Evolutionary conservation across 148 eudicot genomes (phyloP), one percentile per base, ranked within the genome.

Genomic region (Arbutus unedo): DNA sequence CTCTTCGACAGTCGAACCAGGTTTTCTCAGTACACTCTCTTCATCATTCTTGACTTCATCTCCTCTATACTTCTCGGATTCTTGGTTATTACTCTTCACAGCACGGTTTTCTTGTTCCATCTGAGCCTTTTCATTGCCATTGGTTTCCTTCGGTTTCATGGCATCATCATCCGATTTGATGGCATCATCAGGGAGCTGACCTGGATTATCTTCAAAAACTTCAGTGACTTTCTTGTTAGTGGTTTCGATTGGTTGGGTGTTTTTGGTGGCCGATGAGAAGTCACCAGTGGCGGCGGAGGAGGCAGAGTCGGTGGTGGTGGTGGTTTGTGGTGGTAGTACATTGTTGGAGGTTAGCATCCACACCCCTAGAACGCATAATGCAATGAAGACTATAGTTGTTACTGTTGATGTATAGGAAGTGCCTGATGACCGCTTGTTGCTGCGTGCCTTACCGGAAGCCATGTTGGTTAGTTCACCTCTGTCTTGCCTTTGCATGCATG

Each of bases 161-260:
- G 3, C 49, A 54, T 31, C 70, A 25, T 84, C 87, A 21, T 86
- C 91, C 1, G 57, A 54, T 82, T 81, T 88, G 15, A 89, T 21
- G 60, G 91, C 93, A 74, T 91, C 93, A 0, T 86, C 93, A 3
- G 92, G 94, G 4, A 93, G 91, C 71, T 87, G 86, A 18, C 93
- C 95, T 1, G 92, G 93, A 68, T 86, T 89, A 82, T 91, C 97
- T 76, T 88, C 91, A 79, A 86, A 92, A 44, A 83, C 80, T 13
- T 83, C 74, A 8, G 87, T 3, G 5, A 13, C 66, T 8, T 44
- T 66, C 7, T 82, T 75, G 5, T 81, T 83, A 16, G 62, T 77
- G 8, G 50, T 68, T 74, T 62, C 86, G 15, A 45, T 25, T 75
- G 31, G 72, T 16, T 44, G 73, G 16, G 83, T 44, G 2, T 51